Evolutionary conservation across 345 rosid species (phyloP).

Genomic region (Brassica cretica): DNA sequence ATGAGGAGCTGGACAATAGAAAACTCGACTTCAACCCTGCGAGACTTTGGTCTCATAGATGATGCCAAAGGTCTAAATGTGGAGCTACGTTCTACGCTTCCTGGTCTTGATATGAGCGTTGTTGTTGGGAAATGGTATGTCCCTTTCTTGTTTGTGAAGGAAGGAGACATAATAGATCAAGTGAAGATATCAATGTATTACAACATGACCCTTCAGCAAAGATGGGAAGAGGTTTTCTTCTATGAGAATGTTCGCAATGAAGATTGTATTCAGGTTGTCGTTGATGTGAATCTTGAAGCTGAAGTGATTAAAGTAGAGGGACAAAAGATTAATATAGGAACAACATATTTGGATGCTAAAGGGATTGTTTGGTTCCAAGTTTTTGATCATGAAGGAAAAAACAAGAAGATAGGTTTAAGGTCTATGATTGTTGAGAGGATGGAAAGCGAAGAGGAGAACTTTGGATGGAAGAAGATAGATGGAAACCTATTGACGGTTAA

Average conservation of each 20-base stretch:
- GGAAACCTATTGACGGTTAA: conserved; percentile 31
- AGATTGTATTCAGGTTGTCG: conserved; percentile 23
- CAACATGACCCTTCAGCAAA: conserved; percentile 60
- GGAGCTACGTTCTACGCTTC: conserved; percentile 44
- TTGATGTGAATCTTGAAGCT: conserved; percentile 38
- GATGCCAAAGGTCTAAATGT: conserved; percentile 57
- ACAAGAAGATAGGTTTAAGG: conserved; percentile 47
- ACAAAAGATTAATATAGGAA: conserved; percentile 9
- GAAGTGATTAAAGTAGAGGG: conserved; percentile 42
- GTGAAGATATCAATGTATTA: conserved; percentile 48
- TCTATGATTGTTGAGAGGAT: conserved; percentile 48
- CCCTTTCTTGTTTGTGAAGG: conserved; percentile 60
- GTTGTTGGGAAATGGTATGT: conserved; percentile 64
- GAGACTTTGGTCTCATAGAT: conserved; percentile 37
- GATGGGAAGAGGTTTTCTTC: conserved; percentile 50
- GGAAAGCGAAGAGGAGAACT: conserved; percentile 49
- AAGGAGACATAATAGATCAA: conserved; percentile 42
- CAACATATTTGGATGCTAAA: conserved; percentile 24
- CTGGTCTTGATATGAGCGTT: conserved; percentile 29
- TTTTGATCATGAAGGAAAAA: background rate
- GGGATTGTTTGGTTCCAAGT: conserved; percentile 48
- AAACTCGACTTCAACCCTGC: conserved; percentile 17
- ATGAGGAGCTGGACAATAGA: conserved; percentile 45
- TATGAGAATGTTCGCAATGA: conserved; percentile 29
- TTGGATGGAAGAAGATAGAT: conserved; percentile 48